These are phyloP conservation scores for Pythium inflatum DNA, from an alignment of 352 stramenopile species.

Conservation along the genomic window DNA sequence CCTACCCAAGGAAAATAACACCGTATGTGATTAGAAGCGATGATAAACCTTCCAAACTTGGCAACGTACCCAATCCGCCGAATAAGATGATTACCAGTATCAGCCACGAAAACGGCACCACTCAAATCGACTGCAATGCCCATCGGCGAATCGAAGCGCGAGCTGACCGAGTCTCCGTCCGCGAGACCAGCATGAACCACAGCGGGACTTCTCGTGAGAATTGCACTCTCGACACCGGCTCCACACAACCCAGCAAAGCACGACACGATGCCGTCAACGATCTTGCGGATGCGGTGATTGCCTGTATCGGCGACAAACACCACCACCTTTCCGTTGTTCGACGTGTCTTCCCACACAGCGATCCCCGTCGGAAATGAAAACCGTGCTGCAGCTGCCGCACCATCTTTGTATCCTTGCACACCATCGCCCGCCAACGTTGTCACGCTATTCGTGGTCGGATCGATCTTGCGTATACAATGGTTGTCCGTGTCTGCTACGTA, in stretches of 20 bases:
- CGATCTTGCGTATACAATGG: constrained; percentile 89
- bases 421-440: constrained; percentile 65
- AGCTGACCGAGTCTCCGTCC: constrained; percentile 76
- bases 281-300: constrained; percentile 84
- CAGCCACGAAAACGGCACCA: constrained; percentile 92
- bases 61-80: constrained; percentile 72
- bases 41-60: not conserved
- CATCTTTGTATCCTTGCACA: constrained; percentile 51
- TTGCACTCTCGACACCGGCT: constrained; percentile 64
- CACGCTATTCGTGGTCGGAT: constrained; percentile 47
- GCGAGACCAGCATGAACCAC: constrained; percentile 86
- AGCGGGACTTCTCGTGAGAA: constrained; percentile 36
- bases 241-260: constrained; percentile 92
- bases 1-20: constrained; percentile 17
- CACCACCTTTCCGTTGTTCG: constrained; percentile 33
- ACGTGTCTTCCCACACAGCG: constrained; percentile 56
- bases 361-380: constrained; percentile 79
- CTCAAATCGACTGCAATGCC: constrained; percentile 82
- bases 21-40: not conserved
- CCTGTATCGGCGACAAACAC: constrained; percentile 82
- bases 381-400: constrained; percentile 40
- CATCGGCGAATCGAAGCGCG: constrained; percentile 93
- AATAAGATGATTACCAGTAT: constrained; percentile 96
- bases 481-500: constrained; percentile 97
- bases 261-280: constrained; percentile 66